Conservation (phyloP, 176 grass and related monocot genomes). For the Rhynchospora pubera region DNA sequence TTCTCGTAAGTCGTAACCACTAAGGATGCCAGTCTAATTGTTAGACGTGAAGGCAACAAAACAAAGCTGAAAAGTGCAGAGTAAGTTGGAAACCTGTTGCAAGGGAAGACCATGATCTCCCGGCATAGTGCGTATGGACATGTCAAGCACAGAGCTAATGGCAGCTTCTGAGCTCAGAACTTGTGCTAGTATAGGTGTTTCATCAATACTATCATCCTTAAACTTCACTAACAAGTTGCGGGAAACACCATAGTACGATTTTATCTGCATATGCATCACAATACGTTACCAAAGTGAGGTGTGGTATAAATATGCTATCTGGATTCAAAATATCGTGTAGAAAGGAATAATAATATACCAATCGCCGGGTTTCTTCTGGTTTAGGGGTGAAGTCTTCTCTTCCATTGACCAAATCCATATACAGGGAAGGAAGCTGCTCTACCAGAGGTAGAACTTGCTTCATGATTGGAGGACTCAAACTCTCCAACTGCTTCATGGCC, state of each 20-base stretch:
- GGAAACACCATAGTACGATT: constrained; percentile 90
- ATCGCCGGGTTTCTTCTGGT: constrained; percentile 74
- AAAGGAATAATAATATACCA: constrained; percentile 48
- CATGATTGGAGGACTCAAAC: constrained; percentile 75
- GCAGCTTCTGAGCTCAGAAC: constrained; percentile 77
- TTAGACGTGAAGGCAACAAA: not conserved
- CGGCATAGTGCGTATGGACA: constrained; percentile 77
- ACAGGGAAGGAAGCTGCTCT: constrained; percentile 90
- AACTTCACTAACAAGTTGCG: constrained; percentile 94
- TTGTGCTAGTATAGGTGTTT: constrained; percentile 75
- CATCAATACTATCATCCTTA: constrained; percentile 91
- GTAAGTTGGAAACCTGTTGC: constrained; percentile 52
- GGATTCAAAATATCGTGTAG: not conserved
- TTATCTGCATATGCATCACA: constrained; percentile 49
- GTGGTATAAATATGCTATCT: not conserved
- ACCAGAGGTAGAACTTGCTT: constrained; percentile 89
- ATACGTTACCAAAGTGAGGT: constrained; percentile 3
- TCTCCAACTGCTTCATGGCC: constrained; percentile 88
- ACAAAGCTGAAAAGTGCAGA: not conserved
- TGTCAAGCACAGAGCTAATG: constrained; percentile 81
- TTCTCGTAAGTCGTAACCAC: not conserved
- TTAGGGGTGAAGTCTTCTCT: constrained; percentile 94
- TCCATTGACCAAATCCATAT: constrained; percentile 85
- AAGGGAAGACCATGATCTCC: constrained; percentile 88
- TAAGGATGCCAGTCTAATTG: not conserved